Evolutionary conservation across 2,329 filamentous ascomycete species (phyloP), one percentile per base, ranked within the genome.

Genomic region (Paramyrothecium sp.): DNA sequence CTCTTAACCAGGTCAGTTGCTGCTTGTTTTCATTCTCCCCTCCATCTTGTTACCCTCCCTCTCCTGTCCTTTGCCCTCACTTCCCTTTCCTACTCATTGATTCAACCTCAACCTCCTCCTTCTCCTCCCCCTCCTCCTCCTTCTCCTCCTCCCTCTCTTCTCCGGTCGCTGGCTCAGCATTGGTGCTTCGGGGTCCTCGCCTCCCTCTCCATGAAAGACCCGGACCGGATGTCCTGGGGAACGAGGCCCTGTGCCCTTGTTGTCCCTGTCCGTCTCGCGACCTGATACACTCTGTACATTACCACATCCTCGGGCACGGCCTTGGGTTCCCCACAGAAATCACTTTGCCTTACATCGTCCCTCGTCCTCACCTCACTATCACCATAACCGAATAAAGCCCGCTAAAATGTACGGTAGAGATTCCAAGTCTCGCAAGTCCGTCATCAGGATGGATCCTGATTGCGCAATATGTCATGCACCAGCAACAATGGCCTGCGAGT

Each of bases 371-470:
- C 38, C 38, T 7, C 13, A 4, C 7, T 19, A 7, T 19, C n/a
- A 17, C 38, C 26, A 30, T 30, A 30, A 30, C 26, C 4, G 26
- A 30, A 30, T 10, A 30, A 5, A 4, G 53, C 55, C 65, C 65
- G 73, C 78, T 80, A 79, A 81, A 71, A 84, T 84, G 80, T 79
- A 78, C 76, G 62, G 71, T 68, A 82, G 75, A 77, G 76, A 78
- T 56, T 68, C 72, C 50, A 73, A 75, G 64, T 65, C 69, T 65
- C 75, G 76, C 66, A 82, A 81, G 72, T 70, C 75, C 60, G 65
- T 81, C 69, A 79, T 83, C 71, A 86, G 80, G 72, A 88, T 89
- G 84, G 86, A 89, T 66, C 86, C 86, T 48, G 84, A 89, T 73
- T 89, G 87, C 72, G 86, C 86, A 54, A 86, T 89, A 68, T 89